Evolutionary conservation across 148 eudicot species (phyloP).

Genomic region (Polygonum maritimum): DNA sequence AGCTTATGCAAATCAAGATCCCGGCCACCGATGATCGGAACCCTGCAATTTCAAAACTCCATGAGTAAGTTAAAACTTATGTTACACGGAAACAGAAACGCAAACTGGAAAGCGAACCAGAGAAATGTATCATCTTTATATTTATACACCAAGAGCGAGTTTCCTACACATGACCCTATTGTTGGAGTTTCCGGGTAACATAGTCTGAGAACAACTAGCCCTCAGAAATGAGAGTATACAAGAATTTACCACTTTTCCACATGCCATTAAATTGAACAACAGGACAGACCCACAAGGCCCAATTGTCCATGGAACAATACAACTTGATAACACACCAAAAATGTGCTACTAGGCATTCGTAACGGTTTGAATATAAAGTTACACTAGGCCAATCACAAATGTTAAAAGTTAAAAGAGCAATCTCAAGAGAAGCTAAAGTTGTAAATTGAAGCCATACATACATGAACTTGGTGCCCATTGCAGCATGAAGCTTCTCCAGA

Average conservation of each 20-base stretch:
- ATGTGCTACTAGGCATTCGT: no score
- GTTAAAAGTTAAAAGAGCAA: neutral
- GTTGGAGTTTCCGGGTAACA: no score
- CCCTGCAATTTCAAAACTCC: conserved; percentile 36
- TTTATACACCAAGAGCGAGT: no score
- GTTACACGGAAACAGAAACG: no score
- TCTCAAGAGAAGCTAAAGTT: neutral
- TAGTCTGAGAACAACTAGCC: neutral
- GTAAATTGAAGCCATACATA: conserved; percentile 32
- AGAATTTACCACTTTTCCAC: no score
- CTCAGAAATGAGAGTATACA: neutral
- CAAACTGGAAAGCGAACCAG: no score
- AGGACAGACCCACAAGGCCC: neutral
- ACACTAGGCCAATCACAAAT: no score
- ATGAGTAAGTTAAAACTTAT: neutral
- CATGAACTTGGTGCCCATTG: conserved; percentile 93
- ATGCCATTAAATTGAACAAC: neutral
- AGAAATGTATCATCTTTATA: no score
- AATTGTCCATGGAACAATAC: no score
- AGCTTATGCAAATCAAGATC: conserved; percentile 87
- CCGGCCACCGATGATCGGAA: conserved; percentile 83
- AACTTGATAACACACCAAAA: no score
- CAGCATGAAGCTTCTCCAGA: conserved; percentile 66
- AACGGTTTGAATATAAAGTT: no score
- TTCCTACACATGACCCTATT: no score